These are phyloP conservation scores for Apiotrichum laibachii DNA, from an alignment of 1,284 basidiomycete species.

Conservation along the genomic window DNA sequence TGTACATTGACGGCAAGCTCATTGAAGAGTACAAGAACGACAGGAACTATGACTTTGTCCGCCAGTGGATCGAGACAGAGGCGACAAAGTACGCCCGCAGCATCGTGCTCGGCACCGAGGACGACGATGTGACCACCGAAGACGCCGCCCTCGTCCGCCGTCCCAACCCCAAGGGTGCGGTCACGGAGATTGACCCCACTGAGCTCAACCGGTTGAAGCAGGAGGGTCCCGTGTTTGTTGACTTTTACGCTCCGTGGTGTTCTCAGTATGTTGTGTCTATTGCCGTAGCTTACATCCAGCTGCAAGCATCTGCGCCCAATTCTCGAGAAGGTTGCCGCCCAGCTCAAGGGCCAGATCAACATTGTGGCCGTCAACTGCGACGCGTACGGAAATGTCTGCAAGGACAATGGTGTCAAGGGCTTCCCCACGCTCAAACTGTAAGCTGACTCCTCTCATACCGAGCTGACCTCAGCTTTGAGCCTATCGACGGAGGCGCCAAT, in stretches of 20 bases:
- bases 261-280: conserved; percentile 58
- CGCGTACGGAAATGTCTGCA: conserved; percentile 64
- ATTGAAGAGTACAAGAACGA: conserved; percentile 61
- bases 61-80: conserved; percentile 56
- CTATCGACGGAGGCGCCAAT: background rate
- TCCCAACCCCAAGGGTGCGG: conserved; percentile 64
- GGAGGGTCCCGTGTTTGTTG: conserved; percentile 72
- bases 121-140: conserved; percentile 3
- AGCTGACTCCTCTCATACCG: background rate
- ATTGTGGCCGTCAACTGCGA: conserved; percentile 87
- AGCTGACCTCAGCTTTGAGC: conserved; percentile 1
- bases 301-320: conserved; percentile 80
- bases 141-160: background rate
- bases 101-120: background rate
- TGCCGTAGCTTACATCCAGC: conserved; percentile 27
- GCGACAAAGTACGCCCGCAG: conserved; percentile 43
- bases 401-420: conserved; percentile 63
- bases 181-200: conserved; percentile 58
- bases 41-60: conserved; percentile 57
- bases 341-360: conserved; percentile 66
- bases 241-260: conserved; percentile 92
- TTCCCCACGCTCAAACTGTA: conserved; percentile 73
- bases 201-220: conserved; percentile 58
- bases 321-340: conserved; percentile 69
- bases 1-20: conserved; percentile 64